Conservation (phyloP, 1,284 basidiomycete species). For the Ceratobasidium sp. region DNA sequence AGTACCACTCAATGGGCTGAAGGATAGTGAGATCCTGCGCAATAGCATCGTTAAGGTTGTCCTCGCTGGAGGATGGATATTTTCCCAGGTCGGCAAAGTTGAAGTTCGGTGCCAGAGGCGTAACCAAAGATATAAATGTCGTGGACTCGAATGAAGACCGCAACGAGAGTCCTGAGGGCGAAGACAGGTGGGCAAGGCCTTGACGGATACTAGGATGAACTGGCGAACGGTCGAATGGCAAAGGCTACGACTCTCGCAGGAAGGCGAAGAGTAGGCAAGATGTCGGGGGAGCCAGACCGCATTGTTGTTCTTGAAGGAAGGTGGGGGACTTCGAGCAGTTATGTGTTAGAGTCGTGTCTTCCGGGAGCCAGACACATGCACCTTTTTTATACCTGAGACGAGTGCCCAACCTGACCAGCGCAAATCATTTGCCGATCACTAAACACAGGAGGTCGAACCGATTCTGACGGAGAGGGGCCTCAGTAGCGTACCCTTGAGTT, state of each 20-base stretch:
- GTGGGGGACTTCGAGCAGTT: too few species aligned
- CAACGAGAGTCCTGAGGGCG: conserved; percentile 20
- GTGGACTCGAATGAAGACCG: conserved; percentile 5
- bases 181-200: neutral
- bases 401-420: neutral
- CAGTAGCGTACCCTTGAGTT: too few species aligned
- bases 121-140: neutral
- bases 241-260: neutral
- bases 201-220: neutral
- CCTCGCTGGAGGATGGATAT: conserved; percentile 19
- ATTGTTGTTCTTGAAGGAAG: neutral
- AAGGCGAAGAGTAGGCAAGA: too few species aligned
- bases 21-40: conserved; percentile 25
- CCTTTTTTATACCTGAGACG: neutral
- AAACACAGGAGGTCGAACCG: neutral
- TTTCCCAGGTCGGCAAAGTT: conserved; percentile 18
- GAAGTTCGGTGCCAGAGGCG: conserved; percentile 6
- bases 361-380: neutral
- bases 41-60: conserved; percentile 5
- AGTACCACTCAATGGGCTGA: conserved; percentile 31
- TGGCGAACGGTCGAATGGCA: neutral
- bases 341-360: neutral
- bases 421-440: neutral
- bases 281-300: neutral
- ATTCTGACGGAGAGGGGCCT: neutral